These are phyloP conservation scores for Xylaria sp. DNA, from an alignment of 2,329 filamentous ascomycete genomes.

Conservation along the genomic window DNA sequence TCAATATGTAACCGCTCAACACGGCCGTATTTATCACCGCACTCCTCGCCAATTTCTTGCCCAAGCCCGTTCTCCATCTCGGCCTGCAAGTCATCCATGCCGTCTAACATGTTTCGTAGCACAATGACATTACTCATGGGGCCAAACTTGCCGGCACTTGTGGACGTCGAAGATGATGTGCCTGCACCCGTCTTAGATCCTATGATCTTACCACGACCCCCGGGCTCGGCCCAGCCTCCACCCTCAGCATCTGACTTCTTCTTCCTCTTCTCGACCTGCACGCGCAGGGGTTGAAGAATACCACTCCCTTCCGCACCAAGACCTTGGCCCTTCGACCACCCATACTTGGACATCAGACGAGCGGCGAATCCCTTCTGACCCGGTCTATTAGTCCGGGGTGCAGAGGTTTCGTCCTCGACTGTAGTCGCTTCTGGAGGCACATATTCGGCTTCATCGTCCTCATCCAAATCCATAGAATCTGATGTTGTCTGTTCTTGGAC, in stretches of 20 bases:
- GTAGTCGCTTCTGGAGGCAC: constrained; percentile 24
- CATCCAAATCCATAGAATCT: constrained; percentile 36
- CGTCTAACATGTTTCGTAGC: constrained; percentile 77
- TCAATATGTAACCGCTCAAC: constrained; percentile 77
- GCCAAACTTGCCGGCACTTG: constrained; percentile 51
- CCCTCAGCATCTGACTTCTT: constrained; percentile 74
- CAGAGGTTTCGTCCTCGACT: constrained; percentile 9
- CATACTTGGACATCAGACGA: constrained; percentile 87
- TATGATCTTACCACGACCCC: constrained; percentile 70
- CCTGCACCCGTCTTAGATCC: constrained; percentile 50
- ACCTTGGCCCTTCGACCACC: constrained; percentile 83
- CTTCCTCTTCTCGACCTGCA: constrained; percentile 80
- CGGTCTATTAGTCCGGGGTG: constrained; percentile 58
- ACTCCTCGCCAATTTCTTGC: constrained; percentile 94
- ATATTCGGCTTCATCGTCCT: constrained; percentile 31
- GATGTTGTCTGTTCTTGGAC: constrained; percentile 35
- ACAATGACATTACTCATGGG: constrained; percentile 78
- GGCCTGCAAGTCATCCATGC: constrained; percentile 67
- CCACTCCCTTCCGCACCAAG: constrained; percentile 77
- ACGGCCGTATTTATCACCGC: constrained; percentile 79
- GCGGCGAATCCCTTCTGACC: constrained; percentile 82
- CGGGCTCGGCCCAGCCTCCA: constrained; percentile 67
- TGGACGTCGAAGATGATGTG: constrained; percentile 13
- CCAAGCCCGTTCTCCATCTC: constrained; percentile 73
- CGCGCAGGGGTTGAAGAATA: constrained; percentile 76